Percentiles rank a stretch among this genome's conserved stretches.
These are phyloP conservation scores for Picochlorum sp. DNA, from an alignment of 139 green algal species.

Conservation along the genomic window DNA sequence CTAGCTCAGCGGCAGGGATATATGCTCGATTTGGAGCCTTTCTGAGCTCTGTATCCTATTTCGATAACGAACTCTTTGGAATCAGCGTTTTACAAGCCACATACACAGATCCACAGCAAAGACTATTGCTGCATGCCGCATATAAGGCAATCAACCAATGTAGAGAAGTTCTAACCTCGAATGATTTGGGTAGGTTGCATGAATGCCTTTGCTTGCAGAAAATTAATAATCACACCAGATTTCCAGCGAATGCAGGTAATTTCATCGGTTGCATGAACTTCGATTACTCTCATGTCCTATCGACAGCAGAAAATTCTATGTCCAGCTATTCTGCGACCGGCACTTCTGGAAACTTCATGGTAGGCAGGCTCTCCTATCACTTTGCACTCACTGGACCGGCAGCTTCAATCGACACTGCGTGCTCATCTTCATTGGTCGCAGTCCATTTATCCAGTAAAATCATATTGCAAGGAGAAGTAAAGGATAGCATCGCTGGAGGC, in stretches of 20 bases:
- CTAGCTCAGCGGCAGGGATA: not conserved
- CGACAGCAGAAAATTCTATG: not conserved
- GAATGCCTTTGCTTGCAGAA: no score
- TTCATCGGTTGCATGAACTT: conserved; percentile 47
- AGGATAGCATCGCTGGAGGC: conserved; percentile 19
- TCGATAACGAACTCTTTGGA: conserved; percentile 55
- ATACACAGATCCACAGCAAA: conserved; percentile 67
- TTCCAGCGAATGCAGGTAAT: conserved; percentile 11
- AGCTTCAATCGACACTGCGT: conserved; percentile 49
- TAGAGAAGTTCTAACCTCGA: no score
- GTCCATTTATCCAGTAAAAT: conserved; percentile 23
- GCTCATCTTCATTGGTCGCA: conserved; percentile 45
- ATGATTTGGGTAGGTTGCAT: no score
- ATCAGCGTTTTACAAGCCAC: conserved; percentile 40
- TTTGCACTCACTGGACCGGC: conserved; percentile 42
- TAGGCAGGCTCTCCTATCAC: conserved; percentile 48
- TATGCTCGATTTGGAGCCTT: conserved; percentile 55
- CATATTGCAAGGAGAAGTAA: conserved; percentile 13
- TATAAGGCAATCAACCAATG: no score
- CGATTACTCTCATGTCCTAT: conserved; percentile 24
- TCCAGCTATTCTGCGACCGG: conserved; percentile 12
- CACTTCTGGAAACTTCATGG: conserved; percentile 27
- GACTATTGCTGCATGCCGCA: conserved; percentile 40
- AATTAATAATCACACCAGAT: no score
- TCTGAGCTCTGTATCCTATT: conserved; percentile 38